Conservation (phyloP, 2,329 filamentous ascomycete species). For the Apiospora koreana region DNA sequence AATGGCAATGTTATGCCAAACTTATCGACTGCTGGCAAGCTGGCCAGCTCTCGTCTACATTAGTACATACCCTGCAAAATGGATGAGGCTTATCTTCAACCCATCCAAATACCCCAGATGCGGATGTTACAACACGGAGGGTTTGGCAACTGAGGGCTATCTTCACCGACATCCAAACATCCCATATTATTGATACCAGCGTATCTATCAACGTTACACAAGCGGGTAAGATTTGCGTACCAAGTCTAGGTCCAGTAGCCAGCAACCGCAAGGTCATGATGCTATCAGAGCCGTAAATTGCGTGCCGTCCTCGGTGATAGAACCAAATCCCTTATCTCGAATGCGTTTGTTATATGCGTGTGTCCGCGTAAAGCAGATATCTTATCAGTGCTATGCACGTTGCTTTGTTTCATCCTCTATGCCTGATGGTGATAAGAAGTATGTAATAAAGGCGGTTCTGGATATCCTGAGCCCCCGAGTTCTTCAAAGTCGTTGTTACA, state of each 20-base stretch:
- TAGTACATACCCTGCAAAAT: not conserved
- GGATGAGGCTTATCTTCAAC: slow-evolving; percentile 1
- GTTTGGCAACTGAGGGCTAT: not conserved
- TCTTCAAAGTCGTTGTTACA: not conserved
- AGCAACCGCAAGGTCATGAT: not conserved
- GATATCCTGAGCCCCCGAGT: not conserved
- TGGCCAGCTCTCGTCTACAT: not conserved
- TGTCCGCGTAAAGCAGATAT: not conserved
- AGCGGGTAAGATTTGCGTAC: not conserved
- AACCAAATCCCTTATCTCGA: not conserved
- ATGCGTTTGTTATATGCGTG: not conserved
- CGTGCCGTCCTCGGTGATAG: not conserved
- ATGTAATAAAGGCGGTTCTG: not conserved
- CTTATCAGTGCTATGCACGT: not conserved
- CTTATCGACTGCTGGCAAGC: too few relatives aligned
- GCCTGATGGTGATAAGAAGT: not conserved
- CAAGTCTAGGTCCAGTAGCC: not conserved
- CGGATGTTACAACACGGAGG: not conserved
- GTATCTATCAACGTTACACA: not conserved
- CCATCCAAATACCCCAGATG: not conserved
- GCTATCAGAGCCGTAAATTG: not conserved
- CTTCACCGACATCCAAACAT: not conserved
- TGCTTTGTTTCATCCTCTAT: not conserved
- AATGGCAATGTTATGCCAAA: not conserved
- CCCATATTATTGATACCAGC: not conserved